A percentile compares a stretch with the other conserved stretches of the same genome.
These are phyloP conservation scores for Clonostachys chloroleuca DNA, from an alignment of 2,329 filamentous ascomycete species.

Conservation along the genomic window DNA sequence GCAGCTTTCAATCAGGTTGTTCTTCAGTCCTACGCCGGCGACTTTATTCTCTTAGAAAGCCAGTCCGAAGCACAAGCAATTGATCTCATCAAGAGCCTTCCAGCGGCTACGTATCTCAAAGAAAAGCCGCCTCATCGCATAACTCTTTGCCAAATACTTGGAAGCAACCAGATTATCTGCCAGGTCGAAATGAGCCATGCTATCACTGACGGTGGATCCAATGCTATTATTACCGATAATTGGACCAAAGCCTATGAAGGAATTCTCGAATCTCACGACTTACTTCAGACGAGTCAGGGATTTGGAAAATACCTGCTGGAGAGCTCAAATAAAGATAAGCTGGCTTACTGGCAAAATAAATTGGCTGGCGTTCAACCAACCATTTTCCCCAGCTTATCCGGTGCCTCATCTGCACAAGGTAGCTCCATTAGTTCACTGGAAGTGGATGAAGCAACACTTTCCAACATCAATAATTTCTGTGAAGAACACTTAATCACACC, in stretches of 20 bases:
- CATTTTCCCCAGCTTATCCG: conserved; percentile 7
- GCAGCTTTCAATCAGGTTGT: conserved; percentile 22
- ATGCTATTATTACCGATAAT: neutral
- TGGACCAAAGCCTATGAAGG: neutral
- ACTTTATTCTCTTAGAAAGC: neutral
- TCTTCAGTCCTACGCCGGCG: conserved; percentile 7
- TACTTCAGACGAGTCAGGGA: conserved; percentile 8
- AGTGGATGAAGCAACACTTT: neutral
- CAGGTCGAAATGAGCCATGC: conserved; percentile 1
- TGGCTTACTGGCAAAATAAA: conserved; percentile 11
- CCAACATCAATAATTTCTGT: conserved; percentile 1
- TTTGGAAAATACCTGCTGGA: conserved; percentile 8
- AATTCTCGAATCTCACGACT: neutral
- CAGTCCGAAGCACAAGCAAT: neutral
- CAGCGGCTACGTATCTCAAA: conserved; percentile 9
- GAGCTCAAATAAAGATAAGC: conserved; percentile 3
- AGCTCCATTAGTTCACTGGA: neutral
- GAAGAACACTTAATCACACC: conserved; percentile 31
- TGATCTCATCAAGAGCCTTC: neutral
- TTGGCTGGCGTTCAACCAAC: conserved; percentile 8
- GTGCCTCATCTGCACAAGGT: neutral
- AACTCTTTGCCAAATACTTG: conserved; percentile 6
- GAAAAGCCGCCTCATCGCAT: conserved; percentile 4
- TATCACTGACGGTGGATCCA: conserved; percentile 2
- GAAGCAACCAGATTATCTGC: neutral